These are phyloP conservation scores for Ceraceosorus guamensis DNA, from an alignment of 1,284 basidiomycete genomes.

Conservation along the genomic window DNA sequence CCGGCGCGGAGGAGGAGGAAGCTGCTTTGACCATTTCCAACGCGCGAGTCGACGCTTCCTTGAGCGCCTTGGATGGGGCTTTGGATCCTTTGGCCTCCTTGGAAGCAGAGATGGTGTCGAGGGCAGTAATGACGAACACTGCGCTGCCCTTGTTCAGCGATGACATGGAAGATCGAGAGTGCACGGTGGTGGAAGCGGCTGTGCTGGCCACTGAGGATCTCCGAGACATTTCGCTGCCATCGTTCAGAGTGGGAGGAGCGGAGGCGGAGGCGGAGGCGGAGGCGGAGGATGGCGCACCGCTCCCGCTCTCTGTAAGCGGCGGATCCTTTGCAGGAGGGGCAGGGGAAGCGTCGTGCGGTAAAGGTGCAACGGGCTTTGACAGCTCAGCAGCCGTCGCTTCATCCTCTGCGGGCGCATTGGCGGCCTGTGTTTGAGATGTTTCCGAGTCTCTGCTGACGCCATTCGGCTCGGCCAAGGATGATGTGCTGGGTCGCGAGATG, in stretches of 20 bases:
- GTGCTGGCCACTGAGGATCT: conserved; percentile 8
- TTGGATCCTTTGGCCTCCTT: conserved; percentile 39
- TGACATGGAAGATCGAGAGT: conserved; percentile 11
- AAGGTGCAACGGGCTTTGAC: neutral
- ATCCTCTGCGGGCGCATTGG: neutral
- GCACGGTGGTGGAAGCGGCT: neutral
- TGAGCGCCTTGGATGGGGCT: conserved; percentile 26
- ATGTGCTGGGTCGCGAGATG: conserved; percentile 2
- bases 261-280: neutral
- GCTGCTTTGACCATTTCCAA: conserved; percentile 44
- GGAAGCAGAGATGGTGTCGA: conserved; percentile 34
- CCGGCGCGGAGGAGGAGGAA: conserved; percentile 7
- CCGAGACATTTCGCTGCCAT: neutral
- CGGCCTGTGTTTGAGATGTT: conserved; percentile 4
- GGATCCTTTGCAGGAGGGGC: neutral
- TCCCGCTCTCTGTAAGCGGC: too few relatives aligned
- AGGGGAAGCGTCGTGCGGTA: neutral
- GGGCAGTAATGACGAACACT: conserved; percentile 45
- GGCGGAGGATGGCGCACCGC: neutral
- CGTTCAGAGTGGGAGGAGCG: neutral
- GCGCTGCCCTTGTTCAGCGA: conserved; percentile 17
- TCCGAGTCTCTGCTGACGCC: neutral
- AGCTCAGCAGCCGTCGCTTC: neutral
- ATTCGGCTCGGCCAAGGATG: neutral
- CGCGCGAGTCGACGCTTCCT: conserved; percentile 29